Evolutionary conservation across 2,329 filamentous ascomycete species (phyloP), one percentile per base, ranked within the genome.

Genomic region (Aspergillus carbonarius): DNA sequence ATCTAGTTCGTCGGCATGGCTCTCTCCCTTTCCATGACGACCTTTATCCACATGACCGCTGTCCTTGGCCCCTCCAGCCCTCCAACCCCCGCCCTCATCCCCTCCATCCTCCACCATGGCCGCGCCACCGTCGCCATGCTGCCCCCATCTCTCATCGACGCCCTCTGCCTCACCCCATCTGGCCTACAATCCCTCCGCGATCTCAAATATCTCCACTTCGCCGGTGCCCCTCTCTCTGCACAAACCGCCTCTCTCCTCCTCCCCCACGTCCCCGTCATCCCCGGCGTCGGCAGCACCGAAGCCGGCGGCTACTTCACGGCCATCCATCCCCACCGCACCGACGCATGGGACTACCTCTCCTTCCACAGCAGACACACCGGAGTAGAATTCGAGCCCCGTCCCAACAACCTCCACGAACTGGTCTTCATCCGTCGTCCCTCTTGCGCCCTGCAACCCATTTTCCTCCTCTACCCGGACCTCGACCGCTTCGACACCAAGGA

Each of bases 261-360:
- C 0, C 46, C 57, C 7, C 25, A 67, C 47, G 54, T 54, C 12
- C 54, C 50, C 9, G 15, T 66, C 1, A 61, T 64, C 13, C 63
- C 68, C 2, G 60, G 60, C 7, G 58, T 73, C n/a, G 68, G 68
- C n/a, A 69, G 63, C 39, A 68, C 66, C 7, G 68, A 69, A 35
- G 34, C 56, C 9, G 62, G 65, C 2, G 54, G 55, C 7, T 70
- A 65, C 51, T 62, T 63, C n/a, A 61, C 57, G 0, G 40, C 37
- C 9, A 25, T 51, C 1, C 58, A 64, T 10, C 46, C 42, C 1
- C 54, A 68, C 18, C 32, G 30, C 1, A 18, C 3, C 8, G 53
- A 59, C 13, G 60, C 62, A 34, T 68, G 64, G 62, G 58, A 61
- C 15, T 68, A 70, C 35, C 15, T 67, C 5, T 17, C 46, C 7